Conservation (phyloP, 2,329 filamentous ascomycete species). For the Talaromyces funiculosus region DNA sequence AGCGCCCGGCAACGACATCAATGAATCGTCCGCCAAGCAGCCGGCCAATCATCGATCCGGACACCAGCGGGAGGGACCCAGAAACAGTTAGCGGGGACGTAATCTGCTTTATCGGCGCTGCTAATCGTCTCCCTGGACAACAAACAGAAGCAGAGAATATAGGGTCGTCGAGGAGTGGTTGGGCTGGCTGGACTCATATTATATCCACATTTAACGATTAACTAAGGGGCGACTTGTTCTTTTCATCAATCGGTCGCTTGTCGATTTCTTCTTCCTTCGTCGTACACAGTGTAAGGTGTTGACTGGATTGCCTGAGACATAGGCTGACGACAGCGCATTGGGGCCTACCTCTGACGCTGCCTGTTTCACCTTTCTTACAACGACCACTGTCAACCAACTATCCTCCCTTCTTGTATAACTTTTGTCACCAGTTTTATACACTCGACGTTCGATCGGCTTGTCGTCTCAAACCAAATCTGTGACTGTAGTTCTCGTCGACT, state of each 20-base stretch:
- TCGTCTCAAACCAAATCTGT: not conserved
- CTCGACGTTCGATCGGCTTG: not conserved
- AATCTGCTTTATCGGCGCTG: not conserved
- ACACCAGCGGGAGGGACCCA: not conserved
- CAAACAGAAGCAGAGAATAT: not conserved
- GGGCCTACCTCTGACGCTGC: not conserved
- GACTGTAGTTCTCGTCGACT: not conserved
- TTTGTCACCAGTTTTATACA: not conserved
- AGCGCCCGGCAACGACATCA: not conserved
- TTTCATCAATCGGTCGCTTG: not conserved
- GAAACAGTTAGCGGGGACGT: not conserved
- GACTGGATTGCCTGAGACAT: not conserved
- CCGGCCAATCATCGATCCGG: not conserved
- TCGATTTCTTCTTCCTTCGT: not conserved
- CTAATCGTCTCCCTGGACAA: conserved; percentile 5
- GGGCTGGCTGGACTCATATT: not conserved
- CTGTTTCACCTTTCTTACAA: not conserved
- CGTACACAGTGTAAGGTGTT: not conserved
- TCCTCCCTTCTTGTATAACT: not conserved
- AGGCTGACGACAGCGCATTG: not conserved
- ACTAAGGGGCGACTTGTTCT: not conserved
- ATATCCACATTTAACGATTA: too few species aligned
- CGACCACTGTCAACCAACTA: not conserved
- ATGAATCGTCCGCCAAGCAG: not conserved
- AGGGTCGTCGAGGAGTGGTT: not conserved